phyloP scores from a whole-genome alignment of 2,329 filamentous ascomycete species.

The Metarhizium robertsii region DNA sequence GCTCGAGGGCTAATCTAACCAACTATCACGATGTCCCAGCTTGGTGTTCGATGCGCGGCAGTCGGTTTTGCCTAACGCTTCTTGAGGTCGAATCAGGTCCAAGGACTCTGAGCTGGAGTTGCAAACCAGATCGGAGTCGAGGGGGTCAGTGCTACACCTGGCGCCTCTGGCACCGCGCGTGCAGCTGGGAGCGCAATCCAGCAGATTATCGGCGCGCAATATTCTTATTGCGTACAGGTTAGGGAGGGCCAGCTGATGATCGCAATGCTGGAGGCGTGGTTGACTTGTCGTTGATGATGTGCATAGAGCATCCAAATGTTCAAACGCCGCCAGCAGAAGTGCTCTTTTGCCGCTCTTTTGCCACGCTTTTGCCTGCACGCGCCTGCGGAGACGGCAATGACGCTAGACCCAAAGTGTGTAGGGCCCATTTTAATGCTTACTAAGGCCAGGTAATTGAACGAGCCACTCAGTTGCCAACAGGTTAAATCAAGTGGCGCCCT shows the following conservation, averaged over 20 bases:
- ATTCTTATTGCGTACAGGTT: background rate
- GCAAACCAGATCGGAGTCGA: slow-evolving; percentile 8
- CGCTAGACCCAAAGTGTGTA: background rate
- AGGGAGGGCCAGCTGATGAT: background rate
- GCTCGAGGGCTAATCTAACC: background rate
- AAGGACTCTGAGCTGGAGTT: slow-evolving; percentile 5
- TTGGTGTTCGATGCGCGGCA: background rate
- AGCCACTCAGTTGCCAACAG: too few species aligned
- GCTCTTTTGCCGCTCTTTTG: background rate
- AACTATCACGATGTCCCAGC: background rate
- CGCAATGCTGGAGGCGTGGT: slow-evolving; percentile 1
- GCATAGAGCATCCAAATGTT: background rate
- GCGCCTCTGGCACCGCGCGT: slow-evolving; percentile 22
- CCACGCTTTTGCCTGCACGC: background rate
- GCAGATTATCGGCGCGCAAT: slow-evolving; percentile 9
- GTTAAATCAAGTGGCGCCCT: too few species aligned
- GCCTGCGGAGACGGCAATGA: background rate
- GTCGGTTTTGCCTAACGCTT: background rate
- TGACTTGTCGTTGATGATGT: slow-evolving; percentile 1
- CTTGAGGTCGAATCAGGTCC: background rate
- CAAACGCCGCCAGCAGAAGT: slow-evolving; percentile 1
- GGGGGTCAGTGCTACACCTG: slow-evolving; percentile 21
- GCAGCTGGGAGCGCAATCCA: slow-evolving; percentile 20
- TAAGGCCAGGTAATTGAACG: background rate
- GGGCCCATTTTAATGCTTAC: background rate